These are phyloP conservation scores for Tuber melanosporum DNA, from an alignment of 495 filamentous ascomycete species.

Conservation along the genomic window DNA sequence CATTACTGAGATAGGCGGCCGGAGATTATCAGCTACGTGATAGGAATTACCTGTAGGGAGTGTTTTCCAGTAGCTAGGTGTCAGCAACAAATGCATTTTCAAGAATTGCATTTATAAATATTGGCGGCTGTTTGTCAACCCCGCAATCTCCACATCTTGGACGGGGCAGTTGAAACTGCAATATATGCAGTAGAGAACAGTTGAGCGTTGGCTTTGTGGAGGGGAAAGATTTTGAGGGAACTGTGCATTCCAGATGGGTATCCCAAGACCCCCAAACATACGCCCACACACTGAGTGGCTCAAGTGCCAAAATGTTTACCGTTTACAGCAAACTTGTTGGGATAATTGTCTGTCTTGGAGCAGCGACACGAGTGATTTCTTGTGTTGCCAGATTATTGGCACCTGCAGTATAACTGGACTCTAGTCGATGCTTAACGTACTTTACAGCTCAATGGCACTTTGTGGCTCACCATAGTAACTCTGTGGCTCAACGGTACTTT, in stretches of 20 bases:
- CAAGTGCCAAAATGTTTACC: neutral
- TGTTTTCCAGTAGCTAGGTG: neutral
- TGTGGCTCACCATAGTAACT: too few species aligned
- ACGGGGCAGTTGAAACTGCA: neutral
- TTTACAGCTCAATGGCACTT: too few species aligned
- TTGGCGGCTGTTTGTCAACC: neutral
- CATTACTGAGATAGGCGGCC: neutral
- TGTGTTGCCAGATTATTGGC: neutral
- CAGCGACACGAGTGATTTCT: neutral
- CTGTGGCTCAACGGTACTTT: too few species aligned
- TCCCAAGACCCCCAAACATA: neutral
- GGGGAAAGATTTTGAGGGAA: neutral
- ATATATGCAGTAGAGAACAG: neutral
- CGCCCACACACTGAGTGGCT: neutral
- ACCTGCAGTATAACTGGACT: neutral
- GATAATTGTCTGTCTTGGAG: neutral
- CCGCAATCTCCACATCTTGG: neutral
- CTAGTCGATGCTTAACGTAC: neutral
- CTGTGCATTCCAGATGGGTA: neutral
- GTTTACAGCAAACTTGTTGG: neutral
- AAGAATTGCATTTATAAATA: neutral
- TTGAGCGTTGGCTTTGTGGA: neutral
- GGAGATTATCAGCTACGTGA: too few species aligned
- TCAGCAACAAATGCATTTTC: neutral
- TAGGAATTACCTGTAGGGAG: neutral